These are phyloP conservation scores for Neurospora pannonica DNA, from an alignment of 495 filamentous ascomycete genomes.

Conservation along the genomic window DNA sequence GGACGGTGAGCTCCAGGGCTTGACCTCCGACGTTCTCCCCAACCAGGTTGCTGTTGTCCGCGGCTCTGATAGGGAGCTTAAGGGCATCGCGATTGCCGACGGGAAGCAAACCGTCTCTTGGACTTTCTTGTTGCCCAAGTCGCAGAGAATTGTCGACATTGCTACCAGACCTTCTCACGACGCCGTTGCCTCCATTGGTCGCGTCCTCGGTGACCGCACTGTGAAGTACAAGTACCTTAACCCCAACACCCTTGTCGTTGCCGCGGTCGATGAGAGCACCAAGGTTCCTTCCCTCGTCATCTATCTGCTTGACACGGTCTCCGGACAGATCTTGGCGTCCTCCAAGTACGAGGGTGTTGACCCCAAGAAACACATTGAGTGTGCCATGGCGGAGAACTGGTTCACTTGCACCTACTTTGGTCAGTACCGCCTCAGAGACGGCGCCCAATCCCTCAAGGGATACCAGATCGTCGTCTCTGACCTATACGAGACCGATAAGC, in stretches of 20 bases:
- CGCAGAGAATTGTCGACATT: conserved; percentile 58
- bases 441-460: conserved; percentile 56
- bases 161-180: conserved; percentile 65
- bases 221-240: conserved; percentile 97
- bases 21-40: conserved; percentile 29
- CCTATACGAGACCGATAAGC: conserved; percentile 72
- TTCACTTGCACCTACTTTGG: conserved; percentile 82
- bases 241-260: conserved; percentile 74
- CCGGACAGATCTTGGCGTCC: conserved; percentile 67
- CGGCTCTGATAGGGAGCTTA: conserved; percentile 48
- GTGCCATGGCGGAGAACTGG: conserved; percentile 87
- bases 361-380: conserved; percentile 60
- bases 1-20: conserved; percentile 32
- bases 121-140: conserved; percentile 60
- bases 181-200: conserved; percentile 88
- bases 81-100: conserved; percentile 43
- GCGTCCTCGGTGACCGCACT: conserved; percentile 79
- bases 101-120: conserved; percentile 48
- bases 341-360: conserved; percentile 66
- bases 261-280: conserved; percentile 50
- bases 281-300: conserved; percentile 46
- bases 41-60: conserved; percentile 51
- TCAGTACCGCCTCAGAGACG: conserved; percentile 41
- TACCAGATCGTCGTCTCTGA: conserved; percentile 84
- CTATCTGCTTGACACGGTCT: conserved; percentile 79